Evolutionary conservation across 2,329 filamentous ascomycete genomes (phyloP), one percentile per base, ranked within the genome.

Genomic region (Lachnellula willkommii): DNA sequence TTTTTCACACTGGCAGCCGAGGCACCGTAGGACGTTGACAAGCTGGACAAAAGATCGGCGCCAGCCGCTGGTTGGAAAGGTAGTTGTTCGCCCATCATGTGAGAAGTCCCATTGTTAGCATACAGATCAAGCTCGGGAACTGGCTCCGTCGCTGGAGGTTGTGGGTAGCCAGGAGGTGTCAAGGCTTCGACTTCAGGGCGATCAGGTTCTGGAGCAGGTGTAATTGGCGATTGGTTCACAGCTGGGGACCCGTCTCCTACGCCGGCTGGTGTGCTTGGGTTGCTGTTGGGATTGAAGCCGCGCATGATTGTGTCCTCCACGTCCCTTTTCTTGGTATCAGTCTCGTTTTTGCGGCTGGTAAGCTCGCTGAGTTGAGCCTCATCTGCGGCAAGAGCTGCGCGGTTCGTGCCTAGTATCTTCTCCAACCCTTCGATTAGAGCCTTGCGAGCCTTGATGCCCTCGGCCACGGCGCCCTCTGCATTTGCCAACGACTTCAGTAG

Each of bases 291-390:
- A 14, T 84, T 83, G 22, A 96, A 79, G 8, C 89, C 90, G 51
- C 88, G 84, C 81, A 99, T 90, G 63, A 99, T 97, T 49, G 84
- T 87, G 62, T 93, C 84, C 71, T 99, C 94, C 7, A 99, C 91
- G 48, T 94, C 88, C 52, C 86, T 84, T 72, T 95, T 95, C 73
- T 90, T 92, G 17, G 79, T 75, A 65, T 96, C 92, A 15, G 91
- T 89, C 54, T 85, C 83, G 2, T 76, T 73, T 64, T 88, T 90
- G 54, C 87, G 84, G n/a, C 76, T 77, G 3, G 77, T 74, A 20
- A 97, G 73, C 15, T 88, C 80, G 6, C 78, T 70, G n/a, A 84
- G 75, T 37, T 87, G 79, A 4, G 77, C 73, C 65, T 90, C 83
- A 56, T 99, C 93, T 15, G 79, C 78, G 1, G 80, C 78, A 4